These are phyloP conservation scores for Talaromyces sp. DNA, from an alignment of 2,329 filamentous ascomycete genomes.

Conservation along the genomic window DNA sequence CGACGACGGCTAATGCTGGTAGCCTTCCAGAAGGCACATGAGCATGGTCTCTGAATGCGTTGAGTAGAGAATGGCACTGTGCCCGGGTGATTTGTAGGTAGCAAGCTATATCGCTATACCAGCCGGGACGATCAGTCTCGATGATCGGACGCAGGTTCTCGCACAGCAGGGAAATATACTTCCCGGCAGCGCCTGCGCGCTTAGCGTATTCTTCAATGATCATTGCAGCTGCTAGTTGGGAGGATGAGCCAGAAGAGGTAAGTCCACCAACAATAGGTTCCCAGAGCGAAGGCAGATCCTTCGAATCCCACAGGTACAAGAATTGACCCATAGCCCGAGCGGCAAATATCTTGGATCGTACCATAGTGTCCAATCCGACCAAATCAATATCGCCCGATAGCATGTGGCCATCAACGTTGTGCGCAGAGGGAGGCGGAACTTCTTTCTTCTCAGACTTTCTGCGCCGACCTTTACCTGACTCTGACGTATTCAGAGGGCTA, in stretches of 20 bases:
- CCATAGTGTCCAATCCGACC: slow-evolving; percentile 81
- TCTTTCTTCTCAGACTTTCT: slow-evolving; percentile 82
- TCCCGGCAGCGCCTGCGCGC: slow-evolving; percentile 35
- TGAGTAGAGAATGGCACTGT: slow-evolving; percentile 84
- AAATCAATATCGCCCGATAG: slow-evolving; percentile 95
- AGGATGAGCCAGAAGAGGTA: slow-evolving; percentile 72
- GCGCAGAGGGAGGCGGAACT: slow-evolving; percentile 64
- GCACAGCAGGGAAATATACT: slow-evolving; percentile 42
- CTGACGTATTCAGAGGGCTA: slow-evolving; percentile 42
- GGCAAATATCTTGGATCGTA: slow-evolving; percentile 83
- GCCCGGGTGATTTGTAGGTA: slow-evolving; percentile 85
- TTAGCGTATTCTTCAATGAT: slow-evolving; percentile 86
- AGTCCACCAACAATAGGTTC: slow-evolving; percentile 67
- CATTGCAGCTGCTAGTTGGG: slow-evolving; percentile 77
- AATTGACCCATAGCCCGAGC: slow-evolving; percentile 81
- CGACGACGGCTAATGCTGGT: slow-evolving; percentile 79
- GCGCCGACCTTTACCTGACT: slow-evolving; percentile 68
- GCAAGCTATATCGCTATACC: slow-evolving; percentile 86
- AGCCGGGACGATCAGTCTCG: slow-evolving; percentile 72
- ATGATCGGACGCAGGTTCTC: slow-evolving; percentile 68
- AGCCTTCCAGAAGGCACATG: slow-evolving; percentile 72
- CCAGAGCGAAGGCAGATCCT: slow-evolving; percentile 51
- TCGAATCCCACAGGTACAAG: slow-evolving; percentile 69
- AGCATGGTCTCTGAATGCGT: slow-evolving; percentile 86
- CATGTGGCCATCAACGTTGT: slow-evolving; percentile 97